Conservation (phyloP, 176 grass and related monocot species). For the Elymus sibiricus region DNA sequence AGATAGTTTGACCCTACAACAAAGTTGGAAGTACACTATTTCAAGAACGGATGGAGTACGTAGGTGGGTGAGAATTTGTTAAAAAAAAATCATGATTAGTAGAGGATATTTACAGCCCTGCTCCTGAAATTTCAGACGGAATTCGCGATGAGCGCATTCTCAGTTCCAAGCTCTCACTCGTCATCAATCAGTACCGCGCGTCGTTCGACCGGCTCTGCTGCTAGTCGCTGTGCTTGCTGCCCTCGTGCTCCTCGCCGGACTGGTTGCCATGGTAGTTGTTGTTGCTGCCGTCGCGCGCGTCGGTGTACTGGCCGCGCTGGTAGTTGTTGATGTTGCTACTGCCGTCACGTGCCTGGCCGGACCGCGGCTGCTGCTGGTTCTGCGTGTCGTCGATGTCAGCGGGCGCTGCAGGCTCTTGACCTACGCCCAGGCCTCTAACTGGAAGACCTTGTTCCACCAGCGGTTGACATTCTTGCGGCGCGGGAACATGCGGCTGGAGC, state of each 20-base stretch:
- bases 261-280: no score
- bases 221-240: neutral
- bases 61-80: no score
- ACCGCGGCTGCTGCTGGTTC: neutral
- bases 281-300: no score
- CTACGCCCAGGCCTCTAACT: constrained; percentile 51
- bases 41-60: no score
- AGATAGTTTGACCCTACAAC: no score
- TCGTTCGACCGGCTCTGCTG: neutral
- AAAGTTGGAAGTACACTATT: no score
- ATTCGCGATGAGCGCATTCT: neutral
- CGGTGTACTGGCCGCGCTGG: no score
- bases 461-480: constrained; percentile 50
- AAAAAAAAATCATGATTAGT: no score
- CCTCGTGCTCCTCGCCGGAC: neutral
- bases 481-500: constrained; percentile 47
- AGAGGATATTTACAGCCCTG: no score
- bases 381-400: neutral
- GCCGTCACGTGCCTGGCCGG: neutral
- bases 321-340: no score
- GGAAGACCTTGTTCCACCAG: constrained; percentile 69
- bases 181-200: neutral
- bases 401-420: constrained; percentile 68
- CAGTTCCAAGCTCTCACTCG: neutral
- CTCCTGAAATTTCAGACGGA: no score